Base-by-base conservation (phyloP, 768 basidiomycete species). In the Termitomyces sp. region DNA sequence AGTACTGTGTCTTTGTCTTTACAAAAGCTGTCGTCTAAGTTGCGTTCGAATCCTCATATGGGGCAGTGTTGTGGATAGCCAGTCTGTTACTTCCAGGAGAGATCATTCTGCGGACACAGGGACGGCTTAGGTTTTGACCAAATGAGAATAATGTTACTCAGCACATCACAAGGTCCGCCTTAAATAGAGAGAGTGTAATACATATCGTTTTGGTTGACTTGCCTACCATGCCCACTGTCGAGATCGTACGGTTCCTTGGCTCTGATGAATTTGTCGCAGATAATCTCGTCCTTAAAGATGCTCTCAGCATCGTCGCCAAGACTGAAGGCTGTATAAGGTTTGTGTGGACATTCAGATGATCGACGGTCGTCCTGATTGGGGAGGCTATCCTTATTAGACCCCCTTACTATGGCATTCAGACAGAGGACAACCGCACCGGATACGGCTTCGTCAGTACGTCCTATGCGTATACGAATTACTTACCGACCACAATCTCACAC, bases 401-500 rank as follows among this genome's bases (percentile, higher is more conserved):
- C 11, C 20, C 45, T 10, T 49, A 63, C 57, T 66, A 66, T 37
- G 65, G 65, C 8, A 36, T 63, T 17, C 62, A 66, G 50, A 31
- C 29, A 32, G 62, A 66, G 55, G 62, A 66, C 25, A 48, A 48
- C 11, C 59, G 48, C n/a, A 59, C 34, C 3, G 60, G 43, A 34
- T 66, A 61, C 45, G 38, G 63, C 48, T 53, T 66, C 17, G 57
- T 63, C 40, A 52, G 65, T 66, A 43, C 10, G 62, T 61, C 29
- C 14, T 32, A 37, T 56, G 34, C 5, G n/a, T 14, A 11, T 45
- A 12, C 10, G 9, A 45, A 31, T 4, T 37, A 2, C 6, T 10
- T 37, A 5, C 7, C 14, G 1, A 54, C 42, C 17, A 31, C 36
- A 2, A 25, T 25, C 46, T 57, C 43, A 57, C 36, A 8, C 1